A percentile compares a stretch with the other conserved stretches of the same genome.
Evolutionary conservation across 768 basidiomycete species (phyloP).

Genomic region (Trametes sanguinea): DNA sequence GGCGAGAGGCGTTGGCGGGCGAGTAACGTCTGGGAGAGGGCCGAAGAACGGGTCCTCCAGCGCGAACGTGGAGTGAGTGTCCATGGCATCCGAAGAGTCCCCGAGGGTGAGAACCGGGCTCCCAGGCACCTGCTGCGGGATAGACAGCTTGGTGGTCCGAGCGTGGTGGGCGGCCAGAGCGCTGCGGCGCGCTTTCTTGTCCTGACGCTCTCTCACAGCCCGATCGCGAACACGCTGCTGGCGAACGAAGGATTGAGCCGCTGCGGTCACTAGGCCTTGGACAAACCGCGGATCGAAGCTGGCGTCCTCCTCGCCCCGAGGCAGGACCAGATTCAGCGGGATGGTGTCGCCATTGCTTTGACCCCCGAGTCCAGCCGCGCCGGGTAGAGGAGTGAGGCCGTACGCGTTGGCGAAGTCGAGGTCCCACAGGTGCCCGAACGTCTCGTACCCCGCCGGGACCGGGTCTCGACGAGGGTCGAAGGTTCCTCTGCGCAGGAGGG

Average conservation of each 20-base stretch:
- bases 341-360: background rate
- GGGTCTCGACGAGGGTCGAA: background rate
- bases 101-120: background rate
- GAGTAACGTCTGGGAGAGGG: no score
- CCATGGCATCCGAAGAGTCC: background rate
- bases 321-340: background rate
- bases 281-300: background rate
- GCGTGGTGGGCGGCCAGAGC: constrained; percentile 3
- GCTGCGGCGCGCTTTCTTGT: background rate
- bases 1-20: no score
- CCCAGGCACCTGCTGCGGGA: background rate
- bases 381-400: background rate
- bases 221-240: background rate
- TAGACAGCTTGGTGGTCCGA: background rate
- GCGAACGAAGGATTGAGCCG: background rate
- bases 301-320: background rate
- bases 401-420: background rate
- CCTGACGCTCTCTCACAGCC: background rate
- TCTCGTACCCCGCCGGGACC: constrained; percentile 8
- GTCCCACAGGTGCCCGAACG: constrained; percentile 1
- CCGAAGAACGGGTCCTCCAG: no score
- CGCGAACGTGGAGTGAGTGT: background rate
- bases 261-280: background rate
- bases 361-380: background rate
- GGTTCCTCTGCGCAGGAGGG: background rate